Percentiles rank a stretch among this genome's conserved stretches.
phyloP scores from a whole-genome alignment of 1,139 yeast species.

The Yarrowia galli region DNA sequence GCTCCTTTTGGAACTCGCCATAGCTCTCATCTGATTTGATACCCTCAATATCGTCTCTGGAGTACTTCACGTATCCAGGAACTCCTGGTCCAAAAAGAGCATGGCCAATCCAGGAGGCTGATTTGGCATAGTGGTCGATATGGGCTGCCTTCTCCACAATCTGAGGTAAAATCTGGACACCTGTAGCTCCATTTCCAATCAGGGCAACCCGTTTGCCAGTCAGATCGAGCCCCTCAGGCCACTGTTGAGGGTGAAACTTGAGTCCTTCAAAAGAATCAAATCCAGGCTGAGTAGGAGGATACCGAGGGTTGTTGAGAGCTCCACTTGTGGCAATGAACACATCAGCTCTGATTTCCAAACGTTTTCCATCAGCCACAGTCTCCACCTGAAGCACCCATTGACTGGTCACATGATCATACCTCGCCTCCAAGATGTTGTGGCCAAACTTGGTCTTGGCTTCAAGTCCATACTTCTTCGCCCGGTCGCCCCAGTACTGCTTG shows the following conservation, averaged over 20 bases:
- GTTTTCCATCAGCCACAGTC: conserved; percentile 36
- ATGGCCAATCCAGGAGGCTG: conserved; percentile 42
- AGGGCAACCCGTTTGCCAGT: conserved; percentile 54
- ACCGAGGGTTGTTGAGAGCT: conserved; percentile 48
- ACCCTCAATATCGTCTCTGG: conserved; percentile 40
- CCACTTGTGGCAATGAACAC: conserved; percentile 53
- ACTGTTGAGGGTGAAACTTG: conserved; percentile 55
- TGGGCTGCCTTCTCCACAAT: conserved; percentile 41
- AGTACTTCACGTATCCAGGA: conserved; percentile 39
- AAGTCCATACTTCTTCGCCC: conserved; percentile 54
- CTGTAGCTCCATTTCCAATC: conserved; percentile 59
- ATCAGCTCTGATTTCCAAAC: conserved; percentile 46
- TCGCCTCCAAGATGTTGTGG: conserved; percentile 49
- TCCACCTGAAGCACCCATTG: conserved; percentile 53
- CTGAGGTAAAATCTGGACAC: conserved; percentile 52
- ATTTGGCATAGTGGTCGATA: conserved; percentile 42
- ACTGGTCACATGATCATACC: conserved; percentile 49
- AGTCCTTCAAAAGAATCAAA: conserved; percentile 55
- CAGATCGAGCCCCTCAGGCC: conserved; percentile 50
- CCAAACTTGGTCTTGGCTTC: conserved; percentile 49
- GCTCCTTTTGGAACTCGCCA: conserved; percentile 40
- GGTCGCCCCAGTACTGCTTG: conserved; percentile 55
- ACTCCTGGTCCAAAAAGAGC: conserved; percentile 39
- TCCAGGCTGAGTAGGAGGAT: conserved; percentile 43
- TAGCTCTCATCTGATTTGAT: conserved; percentile 41